A percentile compares a stretch with the other conserved stretches of the same genome.
These are phyloP conservation scores for Taphrina confusa DNA, from an alignment of 1,139 yeast genomes.

Conservation along the genomic window DNA sequence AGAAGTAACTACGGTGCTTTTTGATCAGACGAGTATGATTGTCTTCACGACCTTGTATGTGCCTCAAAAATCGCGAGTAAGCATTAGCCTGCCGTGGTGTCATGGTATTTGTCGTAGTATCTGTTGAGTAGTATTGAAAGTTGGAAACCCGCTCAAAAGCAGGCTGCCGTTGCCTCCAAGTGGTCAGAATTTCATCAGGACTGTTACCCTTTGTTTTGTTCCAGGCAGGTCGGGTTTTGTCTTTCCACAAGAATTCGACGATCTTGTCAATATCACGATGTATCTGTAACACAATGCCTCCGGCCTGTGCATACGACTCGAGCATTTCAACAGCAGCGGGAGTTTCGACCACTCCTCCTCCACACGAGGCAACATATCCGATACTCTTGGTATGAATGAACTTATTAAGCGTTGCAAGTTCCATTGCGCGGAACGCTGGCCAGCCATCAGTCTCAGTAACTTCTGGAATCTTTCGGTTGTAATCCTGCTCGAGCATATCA, in stretches of 20 bases:
- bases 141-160: constrained; percentile 84
- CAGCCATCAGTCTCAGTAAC: constrained; percentile 73
- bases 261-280: constrained; percentile 87
- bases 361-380: constrained; percentile 81
- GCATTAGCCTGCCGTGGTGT: constrained; percentile 62
- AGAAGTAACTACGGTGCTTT: constrained; percentile 62
- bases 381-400: constrained; percentile 53
- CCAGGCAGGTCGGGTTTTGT: constrained; percentile 85
- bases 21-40: constrained; percentile 50
- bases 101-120: constrained; percentile 47
- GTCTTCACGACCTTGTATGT: constrained; percentile 63
- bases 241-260: constrained; percentile 68
- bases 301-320: constrained; percentile 56
- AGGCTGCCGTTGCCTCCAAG: constrained; percentile 77
- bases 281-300: constrained; percentile 81
- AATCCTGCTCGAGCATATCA: constrained; percentile 60
- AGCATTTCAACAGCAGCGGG: constrained; percentile 65
- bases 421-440: constrained; percentile 78
- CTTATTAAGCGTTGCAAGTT: constrained; percentile 60
- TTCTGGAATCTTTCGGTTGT: constrained; percentile 62
- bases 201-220: constrained; percentile 11
- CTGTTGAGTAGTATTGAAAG: constrained; percentile 77
- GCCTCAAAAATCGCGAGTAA: constrained; percentile 59
- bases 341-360: constrained; percentile 93
- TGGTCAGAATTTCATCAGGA: constrained; percentile 70